Base-by-base conservation (phyloP, 768 basidiomycete species). In the Crassisporium funariophilum region DNA sequence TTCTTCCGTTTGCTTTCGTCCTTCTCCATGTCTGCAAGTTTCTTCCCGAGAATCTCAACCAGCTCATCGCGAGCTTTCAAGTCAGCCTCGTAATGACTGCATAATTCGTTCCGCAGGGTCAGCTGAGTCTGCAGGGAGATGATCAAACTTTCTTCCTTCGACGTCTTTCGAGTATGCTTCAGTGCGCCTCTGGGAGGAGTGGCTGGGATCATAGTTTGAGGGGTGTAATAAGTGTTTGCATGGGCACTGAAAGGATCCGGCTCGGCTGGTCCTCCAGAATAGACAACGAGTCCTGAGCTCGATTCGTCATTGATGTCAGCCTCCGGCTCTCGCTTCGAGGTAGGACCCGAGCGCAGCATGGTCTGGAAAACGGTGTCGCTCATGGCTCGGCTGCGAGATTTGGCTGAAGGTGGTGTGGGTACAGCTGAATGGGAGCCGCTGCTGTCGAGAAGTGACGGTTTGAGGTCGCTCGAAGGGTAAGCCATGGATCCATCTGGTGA, bases 201-300 rank as follows among this genome's bases (percentile, higher is more conserved):
- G 0, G 75, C 72, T 0, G 88, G 86, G 19, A 86, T 82, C 71
- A 84, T 79, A 5, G 81, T 80, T 49, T 86, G 85, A 1, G 86
- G 84, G 0, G 85, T 86, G 58, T 88, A 90, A 59, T 88, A 90
- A 0, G 88, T 86, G 22, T 74, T 83, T 15, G 87, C 85, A 52
- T 87, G 73, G 2, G 79, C 80, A 38, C 80, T 78, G 66, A 91
- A 90, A 2, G 88, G 88, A 60, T 90, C 88, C 5, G 86, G 83
- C 54, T 82, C 81, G 5, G 62, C 43, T 17, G 65, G 50, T 7
- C 54, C 57, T 6, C 57, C 58, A n/a, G 68, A 64, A 57, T 79
- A 81, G 3, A 83, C 66, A 12, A 79, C 65, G 4, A 83, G 63
- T 2, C 77, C 71, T 3, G 69, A 59, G 1, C 69, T 68, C 0